These are phyloP conservation scores for Raddia distichophylla DNA, from an alignment of 176 grass and related monocot species.

Conservation along the genomic window DNA sequence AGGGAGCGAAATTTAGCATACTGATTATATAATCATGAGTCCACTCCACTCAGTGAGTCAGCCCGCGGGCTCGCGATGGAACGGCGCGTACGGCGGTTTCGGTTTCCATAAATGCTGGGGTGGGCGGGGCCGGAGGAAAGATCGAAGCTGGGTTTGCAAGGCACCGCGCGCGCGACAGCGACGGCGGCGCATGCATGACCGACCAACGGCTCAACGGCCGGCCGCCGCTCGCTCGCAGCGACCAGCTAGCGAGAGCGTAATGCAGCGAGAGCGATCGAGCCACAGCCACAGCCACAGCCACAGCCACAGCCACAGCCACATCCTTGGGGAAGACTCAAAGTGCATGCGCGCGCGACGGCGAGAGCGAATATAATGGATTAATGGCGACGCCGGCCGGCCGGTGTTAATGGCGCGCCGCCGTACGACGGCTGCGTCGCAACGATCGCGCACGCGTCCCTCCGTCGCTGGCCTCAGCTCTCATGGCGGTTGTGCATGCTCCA, in stretches of 20 bases:
- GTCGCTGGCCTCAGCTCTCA: no score
- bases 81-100: neutral
- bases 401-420: conserved; percentile 22
- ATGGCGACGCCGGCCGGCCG: no score
- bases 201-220: conserved; percentile 17
- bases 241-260: neutral
- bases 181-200: neutral
- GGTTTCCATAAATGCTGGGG: conserved; percentile 20
- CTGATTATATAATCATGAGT: neutral
- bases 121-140: no score
- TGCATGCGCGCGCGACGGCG: neutral
- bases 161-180: conserved; percentile 30
- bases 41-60: no score
- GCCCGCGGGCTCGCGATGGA: neutral
- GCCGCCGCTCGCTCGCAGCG: neutral
- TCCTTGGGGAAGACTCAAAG: conserved; percentile 46
- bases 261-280: no score
- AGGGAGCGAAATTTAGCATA: no score
- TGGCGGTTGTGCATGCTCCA: no score
- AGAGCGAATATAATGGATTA: no score
- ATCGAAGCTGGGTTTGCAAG: conserved; percentile 31
- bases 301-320: neutral
- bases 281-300: neutral
- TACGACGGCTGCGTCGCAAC: conserved; percentile 46
- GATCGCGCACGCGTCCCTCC: neutral